Evolutionary conservation across 2,329 filamentous ascomycete genomes (phyloP).

Genomic region (Cordyceps tenuipes): DNA sequence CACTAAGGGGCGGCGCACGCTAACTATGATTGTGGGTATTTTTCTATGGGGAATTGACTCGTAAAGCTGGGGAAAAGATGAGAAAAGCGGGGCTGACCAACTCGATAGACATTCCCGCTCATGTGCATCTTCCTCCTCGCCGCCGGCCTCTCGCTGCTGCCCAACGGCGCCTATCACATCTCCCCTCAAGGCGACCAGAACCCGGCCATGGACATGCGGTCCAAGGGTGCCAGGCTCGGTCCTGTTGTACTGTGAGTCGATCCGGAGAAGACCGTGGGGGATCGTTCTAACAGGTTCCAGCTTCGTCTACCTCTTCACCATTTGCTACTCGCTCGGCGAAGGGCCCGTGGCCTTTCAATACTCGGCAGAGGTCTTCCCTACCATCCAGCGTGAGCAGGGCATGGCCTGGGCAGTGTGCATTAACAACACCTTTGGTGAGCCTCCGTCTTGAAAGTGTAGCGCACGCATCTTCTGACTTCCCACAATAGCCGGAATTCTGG

Average conservation of each 20-base stretch:
- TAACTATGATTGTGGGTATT: conserved; percentile 18
- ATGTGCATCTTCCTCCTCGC: conserved; percentile 22
- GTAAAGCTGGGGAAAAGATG: too few species aligned
- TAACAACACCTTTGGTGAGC: conserved; percentile 22
- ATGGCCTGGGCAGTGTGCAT: conserved; percentile 53
- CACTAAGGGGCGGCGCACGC: conserved; percentile 20
- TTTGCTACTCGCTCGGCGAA: conserved; percentile 37
- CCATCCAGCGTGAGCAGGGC: conserved; percentile 57
- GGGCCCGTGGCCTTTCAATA: conserved; percentile 57
- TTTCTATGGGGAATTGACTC: too few species aligned
- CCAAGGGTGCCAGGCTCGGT: conserved; percentile 15
- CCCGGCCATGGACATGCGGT: conserved; percentile 12
- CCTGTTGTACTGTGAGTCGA: conserved; percentile 15
- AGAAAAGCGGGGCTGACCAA: too few species aligned
- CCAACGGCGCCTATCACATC: conserved; percentile 12
- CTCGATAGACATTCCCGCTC: conserved; percentile 19
- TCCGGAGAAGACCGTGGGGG: too few species aligned
- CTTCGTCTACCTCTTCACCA: conserved; percentile 22
- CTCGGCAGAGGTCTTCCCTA: conserved; percentile 57
- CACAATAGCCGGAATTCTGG: conserved; percentile 36
- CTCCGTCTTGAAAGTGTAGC: neutral
- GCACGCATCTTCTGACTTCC: neutral
- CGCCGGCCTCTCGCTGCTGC: conserved; percentile 19
- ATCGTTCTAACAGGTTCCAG: neutral
- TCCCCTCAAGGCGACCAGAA: conserved; percentile 12